A percentile compares a stretch with the other conserved stretches of the same genome.
Evolutionary conservation across 106 monocot genomes (phyloP).

Genomic region (Dendrobium huoshanense): DNA sequence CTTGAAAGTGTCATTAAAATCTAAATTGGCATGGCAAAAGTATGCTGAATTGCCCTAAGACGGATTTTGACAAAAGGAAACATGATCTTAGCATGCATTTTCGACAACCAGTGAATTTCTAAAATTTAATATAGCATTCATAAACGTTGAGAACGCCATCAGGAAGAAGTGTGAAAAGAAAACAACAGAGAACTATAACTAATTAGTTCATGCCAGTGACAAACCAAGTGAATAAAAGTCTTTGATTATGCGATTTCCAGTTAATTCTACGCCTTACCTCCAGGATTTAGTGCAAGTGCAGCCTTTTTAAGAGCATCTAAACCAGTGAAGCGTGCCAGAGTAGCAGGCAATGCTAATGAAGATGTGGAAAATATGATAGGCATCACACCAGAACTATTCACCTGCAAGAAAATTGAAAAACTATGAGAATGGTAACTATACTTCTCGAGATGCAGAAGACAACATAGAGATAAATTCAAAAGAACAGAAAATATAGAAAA

Average conservation of each 20-base stretch:
- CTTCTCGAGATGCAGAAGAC: background rate
- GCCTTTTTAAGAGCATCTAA: slow-evolving; percentile 79
- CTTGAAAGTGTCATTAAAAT: background rate
- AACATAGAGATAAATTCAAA: background rate
- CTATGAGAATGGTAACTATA: slow-evolving; percentile 1
- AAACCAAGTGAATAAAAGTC: background rate
- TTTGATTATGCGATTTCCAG: too few species aligned
- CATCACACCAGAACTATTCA: slow-evolving; percentile 99
- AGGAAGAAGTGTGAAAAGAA: background rate
- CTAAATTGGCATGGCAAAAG: background rate
- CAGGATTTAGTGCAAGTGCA: slow-evolving; percentile 84
- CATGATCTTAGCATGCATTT: background rate
- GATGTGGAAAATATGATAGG: slow-evolving; percentile 98
- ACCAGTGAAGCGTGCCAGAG: slow-evolving; percentile 90
- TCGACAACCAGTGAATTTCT: background rate
- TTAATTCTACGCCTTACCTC: slow-evolving; percentile 35
- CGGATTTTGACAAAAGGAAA: background rate
- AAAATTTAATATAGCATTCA: background rate
- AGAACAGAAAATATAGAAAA: background rate
- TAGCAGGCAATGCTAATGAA: slow-evolving; percentile 91
- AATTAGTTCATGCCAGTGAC: background rate
- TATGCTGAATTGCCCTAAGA: background rate
- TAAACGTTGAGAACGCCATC: background rate
- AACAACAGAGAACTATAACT: background rate
- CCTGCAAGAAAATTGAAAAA: slow-evolving; percentile 31